Conservation (phyloP, 169 alveolate genomes). For the Plasmodium relictum region DNA sequence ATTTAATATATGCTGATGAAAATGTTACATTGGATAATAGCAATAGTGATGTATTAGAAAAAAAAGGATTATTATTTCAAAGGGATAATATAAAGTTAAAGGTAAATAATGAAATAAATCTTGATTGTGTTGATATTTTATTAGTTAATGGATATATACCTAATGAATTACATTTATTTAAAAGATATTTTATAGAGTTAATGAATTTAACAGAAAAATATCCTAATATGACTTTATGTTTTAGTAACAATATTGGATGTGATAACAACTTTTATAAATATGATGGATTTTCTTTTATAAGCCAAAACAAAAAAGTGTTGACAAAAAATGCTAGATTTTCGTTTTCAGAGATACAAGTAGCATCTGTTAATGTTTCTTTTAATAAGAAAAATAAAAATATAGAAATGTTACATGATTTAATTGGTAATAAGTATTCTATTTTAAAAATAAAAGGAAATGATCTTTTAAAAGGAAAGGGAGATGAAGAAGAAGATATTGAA, state of each 20-base stretch:
- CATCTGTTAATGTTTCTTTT: slow-evolving; percentile 41
- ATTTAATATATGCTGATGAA: neutral
- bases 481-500: neutral
- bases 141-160: slow-evolving; percentile 45
- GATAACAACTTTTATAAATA: slow-evolving; percentile 63
- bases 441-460: neutral
- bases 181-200: slow-evolving; percentile 41
- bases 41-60: neutral
- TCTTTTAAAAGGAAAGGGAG: slow-evolving; percentile 3
- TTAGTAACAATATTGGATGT: slow-evolving; percentile 62
- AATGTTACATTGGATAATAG: neutral
- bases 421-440: slow-evolving; percentile 1
- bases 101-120: neutral
- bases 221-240: slow-evolving; percentile 48
- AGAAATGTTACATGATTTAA: neutral
- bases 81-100: slow-evolving; percentile 15
- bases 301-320: slow-evolving; percentile 21
- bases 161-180: slow-evolving; percentile 59
- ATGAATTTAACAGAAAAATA: slow-evolving; percentile 40
- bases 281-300: slow-evolving; percentile 75
- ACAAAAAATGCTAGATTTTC: slow-evolving; percentile 74
- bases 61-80: neutral
- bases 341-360: slow-evolving; percentile 66
- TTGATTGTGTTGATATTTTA: slow-evolving; percentile 37
- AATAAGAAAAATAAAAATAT: neutral